Percentiles rank a stretch among this genome's conserved stretches.
phyloP scores from a whole-genome alignment of 176 grass and related monocot genomes.

The Musa acuminata region DNA sequence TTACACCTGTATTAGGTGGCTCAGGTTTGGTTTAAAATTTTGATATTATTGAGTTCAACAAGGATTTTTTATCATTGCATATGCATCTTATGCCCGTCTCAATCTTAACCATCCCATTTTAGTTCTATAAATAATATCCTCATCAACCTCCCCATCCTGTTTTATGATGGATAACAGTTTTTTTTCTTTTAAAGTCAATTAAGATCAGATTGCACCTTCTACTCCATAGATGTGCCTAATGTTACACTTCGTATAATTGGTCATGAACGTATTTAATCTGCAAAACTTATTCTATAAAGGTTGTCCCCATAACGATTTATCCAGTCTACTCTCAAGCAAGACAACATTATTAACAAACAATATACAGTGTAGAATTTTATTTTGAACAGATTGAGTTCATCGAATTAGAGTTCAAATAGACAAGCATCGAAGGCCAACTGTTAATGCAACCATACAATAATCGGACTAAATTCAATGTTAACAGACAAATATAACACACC shows the following conservation, averaged over 20 bases:
- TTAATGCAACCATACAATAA: background rate
- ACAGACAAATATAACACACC: background rate
- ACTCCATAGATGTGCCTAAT: background rate
- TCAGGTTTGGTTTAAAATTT: too few relatives aligned
- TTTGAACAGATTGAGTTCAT: too few relatives aligned
- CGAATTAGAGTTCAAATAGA: too few relatives aligned
- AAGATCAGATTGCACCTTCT: background rate
- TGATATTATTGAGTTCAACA: too few relatives aligned
- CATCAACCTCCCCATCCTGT: too few relatives aligned
- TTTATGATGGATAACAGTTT: too few relatives aligned
- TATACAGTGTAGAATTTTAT: too few relatives aligned
- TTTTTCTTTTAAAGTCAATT: too few relatives aligned
- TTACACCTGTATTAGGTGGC: too few relatives aligned
- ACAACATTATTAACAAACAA: too few relatives aligned
- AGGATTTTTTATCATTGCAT: too few relatives aligned
- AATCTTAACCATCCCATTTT: background rate
- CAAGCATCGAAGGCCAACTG: background rate
- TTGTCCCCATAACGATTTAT: background rate
- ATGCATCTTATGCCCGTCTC: background rate
- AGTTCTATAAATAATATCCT: too few relatives aligned
- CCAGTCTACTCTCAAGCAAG: background rate
- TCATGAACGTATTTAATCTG: background rate
- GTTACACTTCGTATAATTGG: background rate
- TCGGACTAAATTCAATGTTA: background rate
- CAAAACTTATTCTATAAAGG: background rate